Percentiles rank a stretch among this genome's conserved stretches.
phyloP scores from a whole-genome alignment of 192 early-diverging fungal genomes.

The Coemansia guatemalensis region DNA sequence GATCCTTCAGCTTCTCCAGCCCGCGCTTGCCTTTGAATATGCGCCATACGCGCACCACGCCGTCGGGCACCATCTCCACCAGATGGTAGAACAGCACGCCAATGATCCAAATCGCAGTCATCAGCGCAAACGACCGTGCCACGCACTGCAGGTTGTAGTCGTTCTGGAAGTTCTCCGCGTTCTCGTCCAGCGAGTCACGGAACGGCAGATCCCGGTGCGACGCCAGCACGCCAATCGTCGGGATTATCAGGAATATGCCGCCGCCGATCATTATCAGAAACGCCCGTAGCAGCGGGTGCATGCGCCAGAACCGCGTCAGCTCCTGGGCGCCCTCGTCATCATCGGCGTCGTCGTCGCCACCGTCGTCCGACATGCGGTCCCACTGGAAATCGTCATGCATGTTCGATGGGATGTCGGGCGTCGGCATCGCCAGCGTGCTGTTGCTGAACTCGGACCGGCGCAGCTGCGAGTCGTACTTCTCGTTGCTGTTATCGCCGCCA shows the following conservation, averaged over 20 bases:
- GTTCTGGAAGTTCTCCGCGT: conserved; percentile 16
- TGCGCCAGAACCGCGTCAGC: conserved; percentile 51
- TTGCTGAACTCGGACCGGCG: conserved; percentile 17
- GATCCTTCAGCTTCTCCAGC: conserved; percentile 56
- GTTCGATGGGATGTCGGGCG: conserved; percentile 30
- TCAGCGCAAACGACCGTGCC: conserved; percentile 50
- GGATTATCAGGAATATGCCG: conserved; percentile 55
- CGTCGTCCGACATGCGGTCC: conserved; percentile 32
- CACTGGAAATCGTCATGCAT: conserved; percentile 55
- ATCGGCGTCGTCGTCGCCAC: conserved; percentile 17
- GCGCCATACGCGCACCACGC: conserved; percentile 54
- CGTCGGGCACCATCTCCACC: conserved; percentile 58
- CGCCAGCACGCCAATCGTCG: conserved; percentile 53
- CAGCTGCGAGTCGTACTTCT: conserved; percentile 1
- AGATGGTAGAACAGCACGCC: conserved; percentile 57
- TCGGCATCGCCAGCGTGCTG: conserved; percentile 40
- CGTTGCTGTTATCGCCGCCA: neutral
- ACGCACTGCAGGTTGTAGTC: conserved; percentile 39
- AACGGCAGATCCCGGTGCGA: conserved; percentile 44
- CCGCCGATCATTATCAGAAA: conserved; percentile 56
- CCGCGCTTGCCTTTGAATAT: conserved; percentile 41
- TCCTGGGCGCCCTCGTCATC: conserved; percentile 34
- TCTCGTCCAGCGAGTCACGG: conserved; percentile 13
- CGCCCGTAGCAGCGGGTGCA: conserved; percentile 59
- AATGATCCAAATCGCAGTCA: conserved; percentile 54